phyloP scores from a whole-genome alignment of 805 yeast genomes.

The Metschnikowia sp. region DNA sequence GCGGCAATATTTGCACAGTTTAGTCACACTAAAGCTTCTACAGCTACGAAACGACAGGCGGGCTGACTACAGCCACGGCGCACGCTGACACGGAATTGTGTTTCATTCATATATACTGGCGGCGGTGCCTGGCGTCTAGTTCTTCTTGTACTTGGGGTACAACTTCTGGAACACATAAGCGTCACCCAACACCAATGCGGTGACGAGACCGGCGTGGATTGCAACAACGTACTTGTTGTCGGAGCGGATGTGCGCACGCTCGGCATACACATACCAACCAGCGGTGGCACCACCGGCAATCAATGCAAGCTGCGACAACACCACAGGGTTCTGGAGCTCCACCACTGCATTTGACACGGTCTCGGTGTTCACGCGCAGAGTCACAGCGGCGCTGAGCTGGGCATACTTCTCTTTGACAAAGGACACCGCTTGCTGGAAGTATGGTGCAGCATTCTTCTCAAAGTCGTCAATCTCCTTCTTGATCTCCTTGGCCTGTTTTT shows the following conservation, averaged over 20 bases:
- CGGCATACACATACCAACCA: constrained; percentile 47
- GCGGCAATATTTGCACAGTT: too few relatives aligned
- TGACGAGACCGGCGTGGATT: constrained; percentile 48
- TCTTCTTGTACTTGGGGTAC: constrained; percentile 53
- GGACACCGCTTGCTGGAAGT: constrained; percentile 19
- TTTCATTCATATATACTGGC: constrained; percentile 6
- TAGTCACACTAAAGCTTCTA: too few relatives aligned
- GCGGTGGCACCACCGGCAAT: constrained; percentile 47
- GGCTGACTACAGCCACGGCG: too few relatives aligned
- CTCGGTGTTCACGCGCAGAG: constrained; percentile 12
- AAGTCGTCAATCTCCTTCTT: constrained; percentile 18
- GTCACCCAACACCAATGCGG: constrained; percentile 55
- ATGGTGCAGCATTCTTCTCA: constrained; percentile 24
- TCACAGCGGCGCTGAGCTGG: constrained; percentile 13
- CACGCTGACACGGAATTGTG: background rate
- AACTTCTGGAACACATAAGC: constrained; percentile 50
- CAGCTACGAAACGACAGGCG: too few relatives aligned
- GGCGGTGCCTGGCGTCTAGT: constrained; percentile 1
- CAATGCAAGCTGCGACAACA: constrained; percentile 49
- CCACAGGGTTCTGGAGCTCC: constrained; percentile 63
- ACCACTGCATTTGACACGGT: constrained; percentile 18
- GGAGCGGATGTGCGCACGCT: constrained; percentile 46
- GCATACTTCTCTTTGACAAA: constrained; percentile 21
- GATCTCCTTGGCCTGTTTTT: constrained; percentile 21
- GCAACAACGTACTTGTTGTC: constrained; percentile 40